Evolutionary conservation across 768 basidiomycete species (phyloP), one percentile per base, ranked within the genome.

Genomic region (Boletus coccyginus): DNA sequence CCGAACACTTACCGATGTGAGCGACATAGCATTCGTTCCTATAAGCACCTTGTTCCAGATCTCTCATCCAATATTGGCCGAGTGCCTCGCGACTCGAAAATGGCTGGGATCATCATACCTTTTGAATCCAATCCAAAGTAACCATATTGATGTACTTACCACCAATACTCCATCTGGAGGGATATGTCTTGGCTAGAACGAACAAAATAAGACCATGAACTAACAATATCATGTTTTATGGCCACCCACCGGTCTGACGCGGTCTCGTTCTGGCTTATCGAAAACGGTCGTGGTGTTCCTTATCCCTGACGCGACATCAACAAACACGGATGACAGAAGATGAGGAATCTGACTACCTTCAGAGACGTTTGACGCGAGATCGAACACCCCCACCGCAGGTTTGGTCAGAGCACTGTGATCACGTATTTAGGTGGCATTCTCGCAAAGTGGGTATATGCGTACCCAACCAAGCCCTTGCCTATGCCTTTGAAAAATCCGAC

Each of bases 281-380:
- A 98, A 99, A 3, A 98, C 96, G 3, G 94, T 98, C 0, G 97
- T 98, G 1, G 97, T 99, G 66, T 99, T 99, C 44, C 97, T 86
- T 60, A 99, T 96, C 29, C 96, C 92, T 94, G 35, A 35, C 43
- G 9, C n/a, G 46, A 24, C 2, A 44, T 69, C 49, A 60, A 32
- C 57, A 36, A 49, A 32, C 49, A 50, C 14, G n/a, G 21, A 24
- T 9, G 19, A 45, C 24, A 14, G 9, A 17, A 55, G n/a, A n/a
- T 42, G 19, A 29, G 1, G 14, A 16, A 35, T 44, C 62, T 43
- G 13, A 0, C 7, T 58, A 89, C 90, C 96, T 81, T 97, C 96
- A 27, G 91, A 87, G 21, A 98, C 85, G 64, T 95, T 98, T 14
- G 95, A 90, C 3, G 95, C 92, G 43, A 99, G 82, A 71, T 99